Base-by-base conservation (phyloP, 2,329 filamentous ascomycete genomes). In the Monosporascus sp. region DNA sequence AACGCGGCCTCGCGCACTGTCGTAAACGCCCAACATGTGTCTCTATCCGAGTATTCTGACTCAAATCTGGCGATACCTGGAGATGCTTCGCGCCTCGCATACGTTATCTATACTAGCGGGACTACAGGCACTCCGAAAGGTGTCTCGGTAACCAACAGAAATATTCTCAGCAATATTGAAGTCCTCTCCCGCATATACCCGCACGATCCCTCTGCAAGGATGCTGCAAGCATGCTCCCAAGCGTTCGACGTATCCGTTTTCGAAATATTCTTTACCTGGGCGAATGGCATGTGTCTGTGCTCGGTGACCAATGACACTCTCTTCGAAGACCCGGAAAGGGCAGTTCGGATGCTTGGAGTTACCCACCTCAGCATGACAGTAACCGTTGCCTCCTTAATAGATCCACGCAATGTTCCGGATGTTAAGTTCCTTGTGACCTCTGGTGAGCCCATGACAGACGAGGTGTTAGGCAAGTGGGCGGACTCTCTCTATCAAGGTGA, bases 191-290 rank as follows among this genome's bases (percentile, higher is more conserved):
- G 76, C 3, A 72, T 89, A 0, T 96, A 95, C 63, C 87, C 88
- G 0, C 72, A 74, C 0, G 65, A 71, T 1, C 61, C 61, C 1
- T 61, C 70, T 1, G 80, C 84, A 1, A 80, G 84, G n/a, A 74
- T 96, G 35, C 74, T 96, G 0, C 91, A 96, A 68, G 84, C 88
- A 2, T 95, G 88, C 64, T 93, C 89, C 0, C 88, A 91, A 64
- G 87, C 87, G 0, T 96, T 95, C 64, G 89, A 95, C 64, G 85
- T 95, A 2, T 95, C 90, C 0, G 88, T 95, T 0, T 95, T 95
- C 65, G 91, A 96, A 63, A 92, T 95, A 15, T 93, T 96, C 67
- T 95, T 90, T 62, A 77, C 90, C 0, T 95, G 91, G 87, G 80
- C 81, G 47, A 78, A 79, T 37, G 90, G 90, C 4, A 89, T 93